A percentile compares a stretch with the other conserved stretches of the same genome.
Evolutionary conservation across 306 rosid genomes (phyloP).

Genomic region (Urtica urens): DNA sequence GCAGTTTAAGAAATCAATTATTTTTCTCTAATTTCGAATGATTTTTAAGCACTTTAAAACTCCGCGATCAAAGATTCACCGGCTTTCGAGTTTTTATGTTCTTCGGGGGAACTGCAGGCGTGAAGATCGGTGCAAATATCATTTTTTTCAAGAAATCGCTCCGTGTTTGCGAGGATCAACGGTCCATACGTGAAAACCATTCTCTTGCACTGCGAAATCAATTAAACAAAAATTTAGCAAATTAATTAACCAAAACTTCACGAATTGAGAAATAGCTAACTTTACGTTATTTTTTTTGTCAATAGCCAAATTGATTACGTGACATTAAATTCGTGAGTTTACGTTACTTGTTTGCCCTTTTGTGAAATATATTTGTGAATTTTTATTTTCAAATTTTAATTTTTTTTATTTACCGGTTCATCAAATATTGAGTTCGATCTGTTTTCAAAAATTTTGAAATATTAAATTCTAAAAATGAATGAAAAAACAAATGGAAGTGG

Average conservation of each 20-base stretch:
- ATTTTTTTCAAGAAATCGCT: constrained; percentile 53
- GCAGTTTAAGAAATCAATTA: constrained; percentile 1
- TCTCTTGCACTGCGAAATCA: constrained; percentile 69
- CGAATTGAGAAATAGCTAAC: no score
- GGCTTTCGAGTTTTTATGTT: constrained; percentile 5
- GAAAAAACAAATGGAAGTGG: no score
- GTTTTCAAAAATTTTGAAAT: no score
- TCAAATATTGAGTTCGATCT: no score
- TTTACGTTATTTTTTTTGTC: no score
- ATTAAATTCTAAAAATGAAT: no score
- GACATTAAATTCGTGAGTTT: no score
- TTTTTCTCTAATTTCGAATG: not conserved
- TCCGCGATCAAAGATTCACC: constrained; percentile 17
- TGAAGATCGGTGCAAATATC: constrained; percentile 62
- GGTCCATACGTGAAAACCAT: constrained; percentile 69
- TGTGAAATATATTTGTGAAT: no score
- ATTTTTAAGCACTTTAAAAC: constrained; percentile 16
- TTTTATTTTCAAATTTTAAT: no score
- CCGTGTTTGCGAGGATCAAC: constrained; percentile 42
- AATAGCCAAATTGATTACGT: no score
- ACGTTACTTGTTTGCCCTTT: no score
- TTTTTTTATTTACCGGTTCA: no score
- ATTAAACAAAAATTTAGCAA: constrained; percentile 1
- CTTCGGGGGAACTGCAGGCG: constrained; percentile 37
- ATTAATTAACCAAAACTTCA: not conserved